These are phyloP conservation scores for Mycena galopus DNA, from an alignment of 768 basidiomycete genomes.

Conservation along the genomic window DNA sequence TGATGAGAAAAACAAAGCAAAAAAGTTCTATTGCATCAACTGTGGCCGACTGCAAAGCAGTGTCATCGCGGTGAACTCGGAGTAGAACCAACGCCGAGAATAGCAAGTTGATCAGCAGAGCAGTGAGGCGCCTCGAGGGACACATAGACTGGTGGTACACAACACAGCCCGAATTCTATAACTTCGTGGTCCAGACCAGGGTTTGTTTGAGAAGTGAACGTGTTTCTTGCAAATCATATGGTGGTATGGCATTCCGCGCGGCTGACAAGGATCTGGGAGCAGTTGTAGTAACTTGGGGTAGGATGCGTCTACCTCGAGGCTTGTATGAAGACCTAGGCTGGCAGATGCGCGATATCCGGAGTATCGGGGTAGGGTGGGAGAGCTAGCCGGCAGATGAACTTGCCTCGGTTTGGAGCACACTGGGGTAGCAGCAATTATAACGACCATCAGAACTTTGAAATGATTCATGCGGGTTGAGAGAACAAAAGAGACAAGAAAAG, in stretches of 20 bases:
- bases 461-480: not conserved
- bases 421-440: constrained; percentile 12
- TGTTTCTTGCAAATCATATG: constrained; percentile 11
- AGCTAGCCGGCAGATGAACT: no score
- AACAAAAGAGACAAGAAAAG: not conserved
- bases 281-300: not conserved
- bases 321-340: not conserved
- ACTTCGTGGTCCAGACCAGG: not conserved
- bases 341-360: not conserved
- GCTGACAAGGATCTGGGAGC: constrained; percentile 21
- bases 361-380: no score
- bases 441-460: not conserved
- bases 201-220: not conserved
- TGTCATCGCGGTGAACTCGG: constrained; percentile 35
- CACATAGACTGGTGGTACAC: constrained; percentile 7
- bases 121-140: not conserved
- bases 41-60: constrained; percentile 25
- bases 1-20: not conserved
- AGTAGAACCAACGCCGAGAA: not conserved
- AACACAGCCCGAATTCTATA: constrained; percentile 12
- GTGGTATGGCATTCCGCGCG: not conserved
- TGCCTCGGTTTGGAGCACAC: no score
- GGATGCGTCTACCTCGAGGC: not conserved
- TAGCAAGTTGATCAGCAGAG: constrained; percentile 3
- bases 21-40: not conserved